phyloP scores from a whole-genome alignment of 768 basidiomycete species.

The Coprinopsis sp. region DNA sequence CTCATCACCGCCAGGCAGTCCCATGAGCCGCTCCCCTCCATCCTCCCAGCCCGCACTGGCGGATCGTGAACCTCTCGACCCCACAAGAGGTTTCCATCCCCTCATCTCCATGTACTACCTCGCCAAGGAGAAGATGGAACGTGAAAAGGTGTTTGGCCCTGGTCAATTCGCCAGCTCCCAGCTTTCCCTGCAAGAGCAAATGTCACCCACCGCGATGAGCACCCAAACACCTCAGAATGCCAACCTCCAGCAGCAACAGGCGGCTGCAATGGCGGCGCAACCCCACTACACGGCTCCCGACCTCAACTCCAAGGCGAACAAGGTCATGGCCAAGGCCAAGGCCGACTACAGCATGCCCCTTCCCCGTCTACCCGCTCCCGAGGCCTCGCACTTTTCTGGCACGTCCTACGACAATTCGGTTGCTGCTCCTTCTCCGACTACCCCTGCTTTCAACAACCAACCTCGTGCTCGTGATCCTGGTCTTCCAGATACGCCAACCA shows the following conservation, averaged over 20 bases:
- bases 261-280: conserved; percentile 15
- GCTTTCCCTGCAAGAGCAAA: conserved; percentile 44
- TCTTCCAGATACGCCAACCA: conserved; percentile 19
- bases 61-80: conserved; percentile 60
- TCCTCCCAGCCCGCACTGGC: conserved; percentile 50
- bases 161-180: conserved; percentile 94
- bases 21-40: conserved; percentile 51
- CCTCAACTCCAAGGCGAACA: conserved; percentile 23
- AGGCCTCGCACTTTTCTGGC: conserved; percentile 75
- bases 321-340: conserved; percentile 25
- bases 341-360: conserved; percentile 82
- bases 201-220: conserved; percentile 10
- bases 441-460: conserved; percentile 51
- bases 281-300: conserved; percentile 25
- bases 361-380: conserved; percentile 76
- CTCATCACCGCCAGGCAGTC: conserved; percentile 38
- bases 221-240: conserved; percentile 11
- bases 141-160: conserved; percentile 89
- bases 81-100: conserved; percentile 90
- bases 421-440: conserved; percentile 55
- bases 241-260: conserved; percentile 8
- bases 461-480: conserved; percentile 68
- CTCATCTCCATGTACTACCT: conserved; percentile 96
- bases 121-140: conserved; percentile 90
- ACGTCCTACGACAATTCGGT: conserved; percentile 68